Percentiles rank a stretch among this genome's conserved stretches.
Conservation (phyloP, 164 flowering plant genomes). For the Aristolochia contorta region DNA sequence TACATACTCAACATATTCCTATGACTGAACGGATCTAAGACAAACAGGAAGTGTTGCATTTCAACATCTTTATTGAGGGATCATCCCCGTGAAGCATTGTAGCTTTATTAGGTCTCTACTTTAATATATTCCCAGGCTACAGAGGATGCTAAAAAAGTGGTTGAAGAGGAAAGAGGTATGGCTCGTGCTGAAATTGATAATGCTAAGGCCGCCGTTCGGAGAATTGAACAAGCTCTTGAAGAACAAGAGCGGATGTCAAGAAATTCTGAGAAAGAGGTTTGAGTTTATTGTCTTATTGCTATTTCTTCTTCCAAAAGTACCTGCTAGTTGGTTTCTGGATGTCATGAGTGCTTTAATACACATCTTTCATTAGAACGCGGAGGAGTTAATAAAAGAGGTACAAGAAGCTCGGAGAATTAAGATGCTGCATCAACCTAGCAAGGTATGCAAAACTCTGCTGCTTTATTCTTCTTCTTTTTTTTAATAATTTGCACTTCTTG, state of each 20-base stretch:
- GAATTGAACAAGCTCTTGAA: constrained; percentile 79
- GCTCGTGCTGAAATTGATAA: constrained; percentile 94
- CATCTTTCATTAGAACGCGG: constrained; percentile 39
- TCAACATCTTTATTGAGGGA: no score
- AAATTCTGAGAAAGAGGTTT: constrained; percentile 73
- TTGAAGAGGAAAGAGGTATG: constrained; percentile 90
- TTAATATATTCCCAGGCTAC: constrained; percentile 47
- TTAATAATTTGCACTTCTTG: no score
- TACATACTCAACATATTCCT: no score
- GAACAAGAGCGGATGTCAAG: constrained; percentile 68
- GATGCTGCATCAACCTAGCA: constrained; percentile 94
- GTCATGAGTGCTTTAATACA: not conserved
- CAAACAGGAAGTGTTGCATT: no score
- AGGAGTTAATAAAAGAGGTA: constrained; percentile 79
- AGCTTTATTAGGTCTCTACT: no score
- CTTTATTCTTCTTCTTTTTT: not conserved
- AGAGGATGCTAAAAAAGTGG: constrained; percentile 80
- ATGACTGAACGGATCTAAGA: no score
- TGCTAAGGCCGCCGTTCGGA: constrained; percentile 88
- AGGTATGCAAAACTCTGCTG: constrained; percentile 30
- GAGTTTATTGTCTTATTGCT: constrained; percentile 6
- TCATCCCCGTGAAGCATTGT: no score
- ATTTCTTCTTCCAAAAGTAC: not conserved
- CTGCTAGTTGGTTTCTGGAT: not conserved
- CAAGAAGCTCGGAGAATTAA: constrained; percentile 92